A percentile compares a stretch with the other conserved stretches of the same genome.
Conservation (phyloP, 1,139 yeast species). For the Suhomyces yuchorum region DNA sequence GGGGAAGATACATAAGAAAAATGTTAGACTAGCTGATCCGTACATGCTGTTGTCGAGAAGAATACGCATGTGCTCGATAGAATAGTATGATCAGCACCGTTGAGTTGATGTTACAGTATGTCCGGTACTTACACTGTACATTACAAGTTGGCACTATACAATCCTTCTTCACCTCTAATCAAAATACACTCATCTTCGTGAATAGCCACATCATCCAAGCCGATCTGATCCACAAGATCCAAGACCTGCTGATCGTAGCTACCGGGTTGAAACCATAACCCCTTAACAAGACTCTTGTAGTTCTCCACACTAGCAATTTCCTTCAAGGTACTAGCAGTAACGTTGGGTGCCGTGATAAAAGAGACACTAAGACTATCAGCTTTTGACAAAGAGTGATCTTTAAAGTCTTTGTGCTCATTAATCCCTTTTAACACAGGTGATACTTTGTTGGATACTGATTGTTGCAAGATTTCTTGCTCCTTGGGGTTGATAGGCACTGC, state of each 20-base stretch:
- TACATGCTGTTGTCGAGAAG: neutral
- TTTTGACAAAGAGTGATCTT: constrained; percentile 28
- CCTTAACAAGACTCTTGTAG: constrained; percentile 43
- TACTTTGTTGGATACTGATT: constrained; percentile 41
- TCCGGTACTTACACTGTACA: neutral
- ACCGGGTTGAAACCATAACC: constrained; percentile 86
- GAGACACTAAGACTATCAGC: constrained; percentile 55
- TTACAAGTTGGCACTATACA: constrained; percentile 23
- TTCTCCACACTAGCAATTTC: constrained; percentile 38
- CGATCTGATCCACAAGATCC: constrained; percentile 38
- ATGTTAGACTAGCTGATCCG: constrained; percentile 33
- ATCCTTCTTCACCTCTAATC: constrained; percentile 65
- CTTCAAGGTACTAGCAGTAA: constrained; percentile 52
- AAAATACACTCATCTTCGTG: constrained; percentile 69
- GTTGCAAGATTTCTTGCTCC: constrained; percentile 47
- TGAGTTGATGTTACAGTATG: neutral
- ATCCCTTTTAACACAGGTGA: constrained; percentile 33
- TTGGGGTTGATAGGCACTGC: constrained; percentile 71
- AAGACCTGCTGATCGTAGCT: constrained; percentile 61
- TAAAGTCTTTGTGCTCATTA: constrained; percentile 26
- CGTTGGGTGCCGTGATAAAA: constrained; percentile 73
- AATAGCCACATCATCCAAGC: constrained; percentile 48
- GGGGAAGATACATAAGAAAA: constrained; percentile 54
- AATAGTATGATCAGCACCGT: neutral
- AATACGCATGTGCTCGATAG: neutral